These are phyloP conservation scores for Fusarium fracticaudum DNA, from an alignment of 2,329 filamentous ascomycete species.

Conservation along the genomic window DNA sequence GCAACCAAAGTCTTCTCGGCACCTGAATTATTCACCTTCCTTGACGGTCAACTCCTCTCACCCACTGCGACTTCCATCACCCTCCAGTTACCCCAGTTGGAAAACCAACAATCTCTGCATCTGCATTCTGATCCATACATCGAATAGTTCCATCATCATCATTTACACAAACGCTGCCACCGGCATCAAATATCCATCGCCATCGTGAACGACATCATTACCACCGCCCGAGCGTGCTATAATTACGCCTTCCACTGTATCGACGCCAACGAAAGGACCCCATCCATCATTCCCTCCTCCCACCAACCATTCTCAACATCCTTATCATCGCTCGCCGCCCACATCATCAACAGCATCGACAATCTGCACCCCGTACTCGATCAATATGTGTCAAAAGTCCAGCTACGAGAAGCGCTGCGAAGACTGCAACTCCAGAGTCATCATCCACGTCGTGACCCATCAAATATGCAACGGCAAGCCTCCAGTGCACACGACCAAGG, in stretches of 20 bases:
- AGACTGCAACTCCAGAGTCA: background rate
- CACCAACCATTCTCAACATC: background rate
- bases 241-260: background rate
- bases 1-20: background rate
- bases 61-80: background rate
- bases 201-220: background rate
- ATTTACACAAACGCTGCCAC: background rate
- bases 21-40: background rate
- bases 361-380: background rate
- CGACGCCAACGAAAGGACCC: background rate
- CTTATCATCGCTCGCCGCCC: background rate
- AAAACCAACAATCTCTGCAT: background rate
- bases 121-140: background rate
- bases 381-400: background rate
- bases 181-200: too few species aligned
- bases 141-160: background rate
- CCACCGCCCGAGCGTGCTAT: rapidly evolving
- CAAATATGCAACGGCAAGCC: background rate
- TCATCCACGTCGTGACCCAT: background rate
- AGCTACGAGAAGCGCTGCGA: background rate
- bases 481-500: background rate
- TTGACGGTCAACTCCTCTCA: background rate
- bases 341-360: background rate
- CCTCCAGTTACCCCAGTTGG: background rate
- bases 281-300: background rate